Evolutionary conservation across 176 grass and related monocot genomes (phyloP).

Genomic region (Neostapfia colusana): DNA sequence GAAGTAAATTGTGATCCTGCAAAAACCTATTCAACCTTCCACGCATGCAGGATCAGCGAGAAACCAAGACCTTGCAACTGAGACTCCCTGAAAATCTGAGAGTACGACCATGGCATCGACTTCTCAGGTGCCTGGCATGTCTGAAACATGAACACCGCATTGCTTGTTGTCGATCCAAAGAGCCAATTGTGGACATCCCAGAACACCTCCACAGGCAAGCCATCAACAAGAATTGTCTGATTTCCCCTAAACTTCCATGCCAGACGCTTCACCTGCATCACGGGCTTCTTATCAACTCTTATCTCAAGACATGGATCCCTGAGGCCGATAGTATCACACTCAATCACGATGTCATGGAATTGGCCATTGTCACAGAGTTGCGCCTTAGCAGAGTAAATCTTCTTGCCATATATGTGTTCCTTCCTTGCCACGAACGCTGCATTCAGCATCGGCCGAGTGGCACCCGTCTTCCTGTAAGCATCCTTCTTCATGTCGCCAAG

Average conservation of each 20-base stretch:
- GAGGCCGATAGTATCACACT: conserved; percentile 48
- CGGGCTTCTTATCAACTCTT: conserved; percentile 61
- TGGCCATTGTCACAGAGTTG: conserved; percentile 66
- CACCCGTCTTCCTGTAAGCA: conserved; percentile 55
- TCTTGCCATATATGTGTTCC: conserved; percentile 72
- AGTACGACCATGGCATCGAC: conserved; percentile 51
- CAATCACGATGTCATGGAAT: conserved; percentile 54
- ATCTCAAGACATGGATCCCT: conserved; percentile 73
- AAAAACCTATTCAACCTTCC: conserved; percentile 59
- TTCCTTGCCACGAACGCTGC: conserved; percentile 58
- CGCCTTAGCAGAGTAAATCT: conserved; percentile 58
- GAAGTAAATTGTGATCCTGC: conserved; percentile 40
- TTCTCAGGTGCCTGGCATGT: conserved; percentile 65
- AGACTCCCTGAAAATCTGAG: conserved; percentile 54
- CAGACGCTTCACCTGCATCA: conserved; percentile 65
- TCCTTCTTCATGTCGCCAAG: conserved; percentile 69
- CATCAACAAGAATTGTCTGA: conserved; percentile 74
- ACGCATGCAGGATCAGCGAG: conserved; percentile 64
- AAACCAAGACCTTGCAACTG: conserved; percentile 55
- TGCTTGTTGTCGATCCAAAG: conserved; percentile 46
- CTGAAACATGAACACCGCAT: conserved; percentile 69
- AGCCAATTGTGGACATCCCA: conserved; percentile 77
- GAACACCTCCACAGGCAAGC: conserved; percentile 62
- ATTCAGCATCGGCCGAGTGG: conserved; percentile 41
- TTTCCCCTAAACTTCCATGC: conserved; percentile 72